Percentiles rank a stretch among this genome's conserved stretches.
Evolutionary conservation across 2,329 filamentous ascomycete genomes (phyloP).

Genomic region (Cladophialophora exuberans): DNA sequence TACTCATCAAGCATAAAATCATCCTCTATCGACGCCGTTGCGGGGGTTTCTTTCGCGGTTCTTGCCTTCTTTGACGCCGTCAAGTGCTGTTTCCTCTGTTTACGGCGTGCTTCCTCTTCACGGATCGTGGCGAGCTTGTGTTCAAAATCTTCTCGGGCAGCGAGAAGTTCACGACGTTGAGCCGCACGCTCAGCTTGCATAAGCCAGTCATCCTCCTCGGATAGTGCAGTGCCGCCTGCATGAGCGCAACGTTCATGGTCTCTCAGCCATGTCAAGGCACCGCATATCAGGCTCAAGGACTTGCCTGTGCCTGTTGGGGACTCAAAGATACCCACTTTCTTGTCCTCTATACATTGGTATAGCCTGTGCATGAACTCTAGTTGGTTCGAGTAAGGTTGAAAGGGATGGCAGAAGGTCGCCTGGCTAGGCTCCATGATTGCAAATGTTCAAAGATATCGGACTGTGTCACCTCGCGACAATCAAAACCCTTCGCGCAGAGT

Average conservation of each 20-base stretch:
- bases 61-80: conserved; percentile 22
- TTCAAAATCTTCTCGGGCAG: conserved; percentile 73
- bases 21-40: conserved; percentile 55
- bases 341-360: conserved; percentile 76
- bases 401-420: conserved; percentile 81
- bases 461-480: background rate
- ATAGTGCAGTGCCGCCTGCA: conserved; percentile 40
- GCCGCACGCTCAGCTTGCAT: conserved; percentile 73
- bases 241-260: conserved; percentile 65
- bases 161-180: conserved; percentile 67
- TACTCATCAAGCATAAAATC: conserved; percentile 79
- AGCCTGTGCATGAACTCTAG: conserved; percentile 83
- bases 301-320: conserved; percentile 94
- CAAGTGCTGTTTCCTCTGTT: conserved; percentile 7
- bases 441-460: background rate
- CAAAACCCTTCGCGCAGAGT: background rate
- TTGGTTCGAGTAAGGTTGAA: conserved; percentile 84
- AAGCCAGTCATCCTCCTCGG: conserved; percentile 84
- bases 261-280: conserved; percentile 87
- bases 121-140: conserved; percentile 45
- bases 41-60: background rate
- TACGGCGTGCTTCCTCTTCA: conserved; percentile 19
- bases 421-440: conserved; percentile 39
- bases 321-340: conserved; percentile 85
- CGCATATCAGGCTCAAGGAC: conserved; percentile 88